phyloP scores from a whole-genome alignment of 2,329 filamentous ascomycete genomes.

The Trichophyton verrucosum region DNA sequence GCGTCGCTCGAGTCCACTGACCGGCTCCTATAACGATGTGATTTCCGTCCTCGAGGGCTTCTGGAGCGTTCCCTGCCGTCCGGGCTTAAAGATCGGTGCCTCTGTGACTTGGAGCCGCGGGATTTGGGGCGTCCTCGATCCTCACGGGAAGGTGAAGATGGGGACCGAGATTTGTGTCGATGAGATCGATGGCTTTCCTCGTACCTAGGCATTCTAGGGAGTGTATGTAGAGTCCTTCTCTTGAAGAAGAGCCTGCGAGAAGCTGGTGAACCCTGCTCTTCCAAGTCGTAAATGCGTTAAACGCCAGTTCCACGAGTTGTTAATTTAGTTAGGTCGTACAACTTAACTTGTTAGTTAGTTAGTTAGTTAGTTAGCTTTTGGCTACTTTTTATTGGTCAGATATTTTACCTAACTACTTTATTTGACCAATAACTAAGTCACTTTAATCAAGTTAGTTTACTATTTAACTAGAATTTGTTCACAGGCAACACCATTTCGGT shows the following conservation, averaged over 20 bases:
- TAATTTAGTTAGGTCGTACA: too few species aligned
- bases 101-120: not conserved
- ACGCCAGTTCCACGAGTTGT: too few species aligned
- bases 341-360: too few species aligned
- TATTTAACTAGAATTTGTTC: too few species aligned
- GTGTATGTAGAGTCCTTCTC: too few species aligned
- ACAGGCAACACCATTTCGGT: too few species aligned
- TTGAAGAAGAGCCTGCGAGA: not conserved
- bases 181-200: not conserved
- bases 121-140: not conserved
- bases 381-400: too few species aligned
- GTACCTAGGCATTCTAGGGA: not conserved
- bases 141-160: not conserved
- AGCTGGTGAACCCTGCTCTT: not conserved
- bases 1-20: slow-evolving; percentile 5
- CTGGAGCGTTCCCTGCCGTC: slow-evolving; percentile 6
- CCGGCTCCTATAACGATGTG: slow-evolving; percentile 9
- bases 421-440: too few species aligned
- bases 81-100: slow-evolving; percentile 5
- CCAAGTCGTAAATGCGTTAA: too few species aligned
- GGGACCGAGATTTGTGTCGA: not conserved
- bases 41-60: slow-evolving; percentile 8
- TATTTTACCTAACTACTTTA: too few species aligned
- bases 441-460: too few species aligned
- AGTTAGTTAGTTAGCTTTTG: too few species aligned